These are phyloP conservation scores for Aspergillus fructus DNA, from an alignment of 2,329 filamentous ascomycete species.

Conservation along the genomic window DNA sequence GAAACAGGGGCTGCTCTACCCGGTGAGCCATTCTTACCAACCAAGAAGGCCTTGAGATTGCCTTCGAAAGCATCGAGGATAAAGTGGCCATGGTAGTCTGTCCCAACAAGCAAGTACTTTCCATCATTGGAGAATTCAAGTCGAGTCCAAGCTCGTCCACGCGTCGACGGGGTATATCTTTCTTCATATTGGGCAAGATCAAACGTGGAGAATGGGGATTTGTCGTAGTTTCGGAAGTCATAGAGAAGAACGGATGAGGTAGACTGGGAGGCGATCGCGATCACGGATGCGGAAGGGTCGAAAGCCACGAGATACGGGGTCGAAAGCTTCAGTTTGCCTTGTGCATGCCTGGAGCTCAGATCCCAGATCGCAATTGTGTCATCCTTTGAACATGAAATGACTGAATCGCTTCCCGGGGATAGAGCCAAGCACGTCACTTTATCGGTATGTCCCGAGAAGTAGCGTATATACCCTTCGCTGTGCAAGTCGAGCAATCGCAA, in stretches of 20 bases:
- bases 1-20: conserved; percentile 53
- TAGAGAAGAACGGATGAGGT: conserved; percentile 83
- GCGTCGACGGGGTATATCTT: conserved; percentile 49
- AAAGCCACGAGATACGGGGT: conserved; percentile 82
- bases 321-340: conserved; percentile 76
- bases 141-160: conserved; percentile 69
- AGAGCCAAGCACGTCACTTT: conserved; percentile 80
- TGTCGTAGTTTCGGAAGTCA: conserved; percentile 90
- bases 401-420: conserved; percentile 83
- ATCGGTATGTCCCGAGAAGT: conserved; percentile 87
- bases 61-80: conserved; percentile 92
- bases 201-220: conserved; percentile 82
- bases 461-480: conserved; percentile 94
- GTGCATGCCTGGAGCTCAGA: conserved; percentile 73
- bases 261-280: conserved; percentile 81
- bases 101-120: conserved; percentile 79
- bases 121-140: conserved; percentile 97
- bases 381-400: conserved; percentile 87
- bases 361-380: conserved; percentile 93
- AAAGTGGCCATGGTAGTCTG: conserved; percentile 81
- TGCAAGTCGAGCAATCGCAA: conserved; percentile 81
- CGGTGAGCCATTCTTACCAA: conserved; percentile 47
- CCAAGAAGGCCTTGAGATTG: conserved; percentile 70
- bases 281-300: conserved; percentile 88
- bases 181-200: conserved; percentile 67